phyloP scores from a whole-genome alignment of 805 yeast genomes.

The Priceomyces fermenticarens region DNA sequence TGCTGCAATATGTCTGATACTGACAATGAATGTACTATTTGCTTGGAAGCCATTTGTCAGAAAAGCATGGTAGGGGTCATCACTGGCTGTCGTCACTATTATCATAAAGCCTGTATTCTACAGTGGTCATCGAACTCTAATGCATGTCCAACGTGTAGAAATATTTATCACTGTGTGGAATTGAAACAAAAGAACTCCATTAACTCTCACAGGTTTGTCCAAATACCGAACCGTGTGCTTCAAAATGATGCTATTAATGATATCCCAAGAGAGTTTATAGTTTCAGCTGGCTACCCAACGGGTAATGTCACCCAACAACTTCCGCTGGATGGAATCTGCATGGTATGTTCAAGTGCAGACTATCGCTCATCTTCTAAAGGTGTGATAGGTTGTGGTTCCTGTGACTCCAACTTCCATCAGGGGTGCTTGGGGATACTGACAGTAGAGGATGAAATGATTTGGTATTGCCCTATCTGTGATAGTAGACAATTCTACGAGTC shows the following conservation, averaged over 20 bases:
- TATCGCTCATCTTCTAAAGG: conserved; percentile 16
- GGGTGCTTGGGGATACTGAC: conserved; percentile 33
- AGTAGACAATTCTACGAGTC: conserved; percentile 29
- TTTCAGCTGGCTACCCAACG: conserved; percentile 8
- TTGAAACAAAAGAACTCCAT: conserved; percentile 17
- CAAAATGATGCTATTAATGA: conserved; percentile 34
- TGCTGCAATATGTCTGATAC: not conserved
- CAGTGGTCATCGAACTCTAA: conserved; percentile 58
- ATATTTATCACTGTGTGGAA: conserved; percentile 38
- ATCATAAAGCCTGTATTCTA: conserved; percentile 55
- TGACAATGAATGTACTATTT: conserved; percentile 53
- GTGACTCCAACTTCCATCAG: conserved; percentile 40
- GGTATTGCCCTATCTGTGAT: conserved; percentile 56
- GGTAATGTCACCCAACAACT: not conserved
- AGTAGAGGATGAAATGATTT: conserved; percentile 15
- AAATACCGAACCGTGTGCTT: conserved; percentile 29
- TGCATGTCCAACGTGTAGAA: conserved; percentile 62
- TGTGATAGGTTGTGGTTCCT: conserved; percentile 27
- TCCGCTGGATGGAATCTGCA: conserved; percentile 22
- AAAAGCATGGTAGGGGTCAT: conserved; percentile 21
- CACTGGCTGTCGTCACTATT: conserved; percentile 47
- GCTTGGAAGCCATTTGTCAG: conserved; percentile 38
- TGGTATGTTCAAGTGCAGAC: conserved; percentile 35
- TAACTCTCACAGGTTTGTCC: conserved; percentile 7
- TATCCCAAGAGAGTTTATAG: conserved; percentile 36